A percentile compares a stretch with the other conserved stretches of the same genome.
Evolutionary conservation across 768 basidiomycete species (phyloP).

Genomic region (Kwoniella pini): DNA sequence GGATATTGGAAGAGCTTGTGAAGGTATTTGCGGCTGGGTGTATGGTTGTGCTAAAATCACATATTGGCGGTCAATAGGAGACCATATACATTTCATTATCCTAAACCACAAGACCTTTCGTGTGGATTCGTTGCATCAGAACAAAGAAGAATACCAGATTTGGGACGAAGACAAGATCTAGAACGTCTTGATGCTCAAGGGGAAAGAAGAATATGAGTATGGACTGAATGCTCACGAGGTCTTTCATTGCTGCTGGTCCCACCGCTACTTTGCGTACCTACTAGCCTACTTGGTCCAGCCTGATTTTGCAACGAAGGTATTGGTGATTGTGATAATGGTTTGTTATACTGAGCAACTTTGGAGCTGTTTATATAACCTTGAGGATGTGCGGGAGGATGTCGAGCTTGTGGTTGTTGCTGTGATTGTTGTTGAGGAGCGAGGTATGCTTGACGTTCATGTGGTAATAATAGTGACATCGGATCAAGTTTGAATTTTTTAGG

Average conservation of each 20-base stretch:
- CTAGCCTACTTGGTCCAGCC: conserved; percentile 6
- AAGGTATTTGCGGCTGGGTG: background rate
- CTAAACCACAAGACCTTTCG: too few relatives aligned
- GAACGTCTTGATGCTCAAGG: too few relatives aligned
- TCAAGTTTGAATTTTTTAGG: conserved; percentile 47
- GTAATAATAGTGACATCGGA: conserved; percentile 47
- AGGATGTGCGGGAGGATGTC: background rate
- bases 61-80: background rate
- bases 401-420: conserved; percentile 2
- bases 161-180: too few relatives aligned
- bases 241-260: too few relatives aligned
- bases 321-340: background rate
- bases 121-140: too few relatives aligned
- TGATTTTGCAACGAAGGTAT: background rate
- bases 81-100: too few relatives aligned
- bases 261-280: background rate
- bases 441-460: conserved; percentile 36
- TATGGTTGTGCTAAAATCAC: conserved; percentile 1
- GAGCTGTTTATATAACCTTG: conserved; percentile 1
- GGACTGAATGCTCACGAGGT: too few relatives aligned
- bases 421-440: background rate
- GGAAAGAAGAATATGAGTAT: too few relatives aligned
- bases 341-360: background rate
- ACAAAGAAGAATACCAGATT: too few relatives aligned
- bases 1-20: conserved; percentile 35